Conservation (phyloP, 2,329 filamentous ascomycete species). For the Calonectria henricotiae region DNA sequence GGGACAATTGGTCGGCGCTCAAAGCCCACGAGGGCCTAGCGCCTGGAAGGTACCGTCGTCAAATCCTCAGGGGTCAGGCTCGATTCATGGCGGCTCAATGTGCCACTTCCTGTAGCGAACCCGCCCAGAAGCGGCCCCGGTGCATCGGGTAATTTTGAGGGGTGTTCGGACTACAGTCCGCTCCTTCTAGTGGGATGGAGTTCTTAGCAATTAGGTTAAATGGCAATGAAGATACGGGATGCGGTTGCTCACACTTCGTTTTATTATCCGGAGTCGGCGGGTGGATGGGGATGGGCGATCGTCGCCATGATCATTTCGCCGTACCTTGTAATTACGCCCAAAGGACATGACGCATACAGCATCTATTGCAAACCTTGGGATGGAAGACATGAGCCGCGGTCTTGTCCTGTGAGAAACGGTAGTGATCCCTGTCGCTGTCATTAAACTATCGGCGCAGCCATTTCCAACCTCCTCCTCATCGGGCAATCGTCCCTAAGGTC, state of each 20-base stretch:
- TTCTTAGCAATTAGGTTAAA: neutral
- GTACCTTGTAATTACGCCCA: slow-evolving; percentile 26
- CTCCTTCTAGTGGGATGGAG: slow-evolving; percentile 7
- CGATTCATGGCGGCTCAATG: slow-evolving; percentile 35
- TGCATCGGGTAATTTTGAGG: slow-evolving; percentile 32
- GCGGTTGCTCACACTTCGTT: slow-evolving; percentile 6
- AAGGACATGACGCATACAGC: slow-evolving; percentile 22
- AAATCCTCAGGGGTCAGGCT: slow-evolving; percentile 28
- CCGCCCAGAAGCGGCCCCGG: slow-evolving; percentile 11
- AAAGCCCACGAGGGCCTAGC: slow-evolving; percentile 15
- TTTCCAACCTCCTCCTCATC: slow-evolving; percentile 56
- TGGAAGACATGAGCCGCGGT: slow-evolving; percentile 18
- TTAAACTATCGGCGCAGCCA: slow-evolving; percentile 58
- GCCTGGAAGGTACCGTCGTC: slow-evolving; percentile 22
- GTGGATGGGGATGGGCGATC: slow-evolving; percentile 8
- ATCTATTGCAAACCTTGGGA: slow-evolving; percentile 12
- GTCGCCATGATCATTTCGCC: slow-evolving; percentile 11
- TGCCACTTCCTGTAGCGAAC: slow-evolving; percentile 21
- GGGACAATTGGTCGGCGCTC: slow-evolving; percentile 20
- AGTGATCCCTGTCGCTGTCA: slow-evolving; percentile 51
- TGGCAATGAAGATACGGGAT: slow-evolving; percentile 13
- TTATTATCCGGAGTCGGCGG: neutral
- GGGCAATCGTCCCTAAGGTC: slow-evolving; percentile 50
- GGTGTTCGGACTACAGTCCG: neutral
- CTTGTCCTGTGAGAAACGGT: slow-evolving; percentile 26